These are phyloP conservation scores for Eruca vesicaria DNA, from an alignment of 441 rosid genomes.

Conservation along the genomic window DNA sequence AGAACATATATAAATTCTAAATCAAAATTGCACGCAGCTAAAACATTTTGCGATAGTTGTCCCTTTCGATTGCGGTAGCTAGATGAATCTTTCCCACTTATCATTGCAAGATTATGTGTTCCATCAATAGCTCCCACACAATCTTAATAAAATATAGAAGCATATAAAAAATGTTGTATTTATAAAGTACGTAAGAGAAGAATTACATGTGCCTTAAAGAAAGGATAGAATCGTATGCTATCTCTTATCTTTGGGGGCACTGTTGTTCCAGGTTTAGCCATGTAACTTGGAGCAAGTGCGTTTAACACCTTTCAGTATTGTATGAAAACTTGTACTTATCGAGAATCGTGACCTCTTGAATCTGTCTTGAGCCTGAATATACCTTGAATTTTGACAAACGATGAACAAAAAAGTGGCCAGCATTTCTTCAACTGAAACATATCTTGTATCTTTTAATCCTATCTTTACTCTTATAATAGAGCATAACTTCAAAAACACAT, in stretches of 20 bases:
- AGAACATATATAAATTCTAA: too few species aligned
- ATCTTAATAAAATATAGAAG: not conserved
- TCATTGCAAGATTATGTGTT: not conserved
- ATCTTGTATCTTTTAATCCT: not conserved
- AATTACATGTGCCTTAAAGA: not conserved
- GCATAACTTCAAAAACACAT: not conserved
- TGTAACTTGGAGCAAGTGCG: not conserved
- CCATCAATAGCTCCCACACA: not conserved
- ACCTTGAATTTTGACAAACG: not conserved
- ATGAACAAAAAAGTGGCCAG: not conserved
- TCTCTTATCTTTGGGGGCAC: not conserved
- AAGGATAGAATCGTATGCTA: not conserved
- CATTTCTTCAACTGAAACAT: not conserved
- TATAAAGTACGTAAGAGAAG: not conserved
- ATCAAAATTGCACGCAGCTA: not conserved
- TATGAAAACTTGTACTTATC: not conserved
- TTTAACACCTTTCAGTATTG: not conserved
- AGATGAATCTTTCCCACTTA: not conserved
- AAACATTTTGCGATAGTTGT: not conserved
- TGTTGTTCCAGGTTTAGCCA: not conserved
- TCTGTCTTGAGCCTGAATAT: not conserved
- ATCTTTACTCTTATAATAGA: not conserved
- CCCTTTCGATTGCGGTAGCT: not conserved
- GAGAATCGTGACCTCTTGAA: not conserved
- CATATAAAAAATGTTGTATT: not conserved